Conservation (phyloP, 179 eudicot genomes). For the Silene coronaria region DNA sequence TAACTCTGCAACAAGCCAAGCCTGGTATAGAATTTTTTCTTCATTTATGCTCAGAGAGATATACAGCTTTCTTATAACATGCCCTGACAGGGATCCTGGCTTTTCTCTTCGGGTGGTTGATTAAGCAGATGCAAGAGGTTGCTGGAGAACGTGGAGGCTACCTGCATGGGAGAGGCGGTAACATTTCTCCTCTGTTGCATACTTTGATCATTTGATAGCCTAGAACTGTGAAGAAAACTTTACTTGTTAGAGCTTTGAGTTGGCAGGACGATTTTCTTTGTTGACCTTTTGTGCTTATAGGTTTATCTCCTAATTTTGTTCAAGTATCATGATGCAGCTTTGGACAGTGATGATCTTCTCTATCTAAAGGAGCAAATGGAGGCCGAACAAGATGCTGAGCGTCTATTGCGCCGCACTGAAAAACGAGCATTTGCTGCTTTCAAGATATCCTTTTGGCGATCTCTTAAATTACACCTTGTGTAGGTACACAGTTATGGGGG, state of each 20-base stretch:
- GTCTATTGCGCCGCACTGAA: constrained; percentile 87
- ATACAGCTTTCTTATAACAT: constrained; percentile 67
- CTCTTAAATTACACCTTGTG: background rate
- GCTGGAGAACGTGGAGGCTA: constrained; percentile 99
- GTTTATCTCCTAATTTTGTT: constrained; percentile 24
- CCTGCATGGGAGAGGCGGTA: constrained; percentile 99
- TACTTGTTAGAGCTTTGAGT: background rate
- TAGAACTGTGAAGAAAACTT: background rate
- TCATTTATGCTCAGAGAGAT: background rate
- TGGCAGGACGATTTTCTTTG: background rate
- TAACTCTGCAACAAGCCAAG: background rate
- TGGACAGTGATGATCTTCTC: constrained; percentile 97
- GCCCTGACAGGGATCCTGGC: constrained; percentile 99
- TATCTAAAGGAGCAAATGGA: constrained; percentile 99
- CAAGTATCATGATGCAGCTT: constrained; percentile 65
- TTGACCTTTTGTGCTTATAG: background rate
- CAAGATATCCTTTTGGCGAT: constrained; percentile 71
- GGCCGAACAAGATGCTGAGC: constrained; percentile 98
- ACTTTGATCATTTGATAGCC: background rate
- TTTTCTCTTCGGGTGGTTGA: constrained; percentile 60
- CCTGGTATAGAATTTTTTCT: background rate
- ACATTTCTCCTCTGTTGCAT: constrained; percentile 16
- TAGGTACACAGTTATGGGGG: background rate
- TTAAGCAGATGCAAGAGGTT: constrained; percentile 97
- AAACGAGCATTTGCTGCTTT: constrained; percentile 96